phyloP scores from a whole-genome alignment of 2,329 filamentous ascomycete genomes.

The Botryosphaeria dothidea region DNA sequence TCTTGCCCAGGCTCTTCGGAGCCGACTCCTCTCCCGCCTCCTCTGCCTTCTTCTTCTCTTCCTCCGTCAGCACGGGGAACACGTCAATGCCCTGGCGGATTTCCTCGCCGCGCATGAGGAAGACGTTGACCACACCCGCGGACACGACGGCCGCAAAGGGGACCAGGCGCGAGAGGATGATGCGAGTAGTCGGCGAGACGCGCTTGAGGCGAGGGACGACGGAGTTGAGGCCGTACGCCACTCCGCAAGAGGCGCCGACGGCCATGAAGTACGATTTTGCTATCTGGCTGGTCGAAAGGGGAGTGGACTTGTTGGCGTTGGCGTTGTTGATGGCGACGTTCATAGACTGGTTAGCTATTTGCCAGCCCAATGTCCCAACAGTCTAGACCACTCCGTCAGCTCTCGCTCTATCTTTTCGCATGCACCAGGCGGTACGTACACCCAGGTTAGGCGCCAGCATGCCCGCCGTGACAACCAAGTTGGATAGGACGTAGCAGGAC shows the following conservation, averaged over 20 bases:
- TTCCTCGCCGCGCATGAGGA: constrained; percentile 96
- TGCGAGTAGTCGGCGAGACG: constrained; percentile 72
- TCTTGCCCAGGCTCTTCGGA: constrained; percentile 76
- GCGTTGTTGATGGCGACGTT: constrained; percentile 98
- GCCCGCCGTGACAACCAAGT: constrained; percentile 89
- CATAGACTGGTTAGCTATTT: constrained; percentile 93
- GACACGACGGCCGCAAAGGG: constrained; percentile 94
- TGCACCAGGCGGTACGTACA: constrained; percentile 46
- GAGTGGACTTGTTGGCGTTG: constrained; percentile 97
- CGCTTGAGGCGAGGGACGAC: constrained; percentile 81
- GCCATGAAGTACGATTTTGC: constrained; percentile 89
- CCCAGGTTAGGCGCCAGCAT: constrained; percentile 91
- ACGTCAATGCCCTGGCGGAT: constrained; percentile 92
- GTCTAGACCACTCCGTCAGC: constrained; percentile 52
- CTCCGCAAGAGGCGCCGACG: constrained; percentile 88
- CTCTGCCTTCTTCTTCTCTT: constrained; percentile 66
- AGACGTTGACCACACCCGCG: constrained; percentile 90
- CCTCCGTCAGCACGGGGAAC: constrained; percentile 74
- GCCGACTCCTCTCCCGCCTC: constrained; percentile 59
- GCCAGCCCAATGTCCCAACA: constrained; percentile 86
- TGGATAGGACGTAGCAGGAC: constrained; percentile 92
- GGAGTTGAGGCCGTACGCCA: constrained; percentile 88
- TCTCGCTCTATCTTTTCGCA: neutral
- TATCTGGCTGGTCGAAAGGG: constrained; percentile 77
- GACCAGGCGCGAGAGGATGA: constrained; percentile 81